Evolutionary conservation across 2,329 filamentous ascomycete genomes (phyloP).

Genomic region (Clonostachys rosea): DNA sequence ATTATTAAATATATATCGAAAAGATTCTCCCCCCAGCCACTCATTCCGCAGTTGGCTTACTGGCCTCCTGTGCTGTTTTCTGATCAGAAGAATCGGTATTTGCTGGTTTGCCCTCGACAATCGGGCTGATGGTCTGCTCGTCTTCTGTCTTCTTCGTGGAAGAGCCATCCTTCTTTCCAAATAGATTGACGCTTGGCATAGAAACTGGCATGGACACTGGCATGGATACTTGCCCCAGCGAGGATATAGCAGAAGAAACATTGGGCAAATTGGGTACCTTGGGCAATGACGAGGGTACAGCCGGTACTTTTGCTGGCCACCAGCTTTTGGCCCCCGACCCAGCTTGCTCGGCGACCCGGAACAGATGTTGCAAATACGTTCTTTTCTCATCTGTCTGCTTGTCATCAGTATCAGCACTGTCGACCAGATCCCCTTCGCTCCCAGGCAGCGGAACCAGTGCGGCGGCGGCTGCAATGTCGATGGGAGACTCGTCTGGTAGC

Average conservation of each 20-base stretch:
- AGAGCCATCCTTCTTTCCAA: no score
- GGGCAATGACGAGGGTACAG: conserved; percentile 23
- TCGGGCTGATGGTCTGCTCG: no score
- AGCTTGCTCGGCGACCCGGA: conserved; percentile 41
- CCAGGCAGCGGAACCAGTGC: conserved; percentile 43
- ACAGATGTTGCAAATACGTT: conserved; percentile 44
- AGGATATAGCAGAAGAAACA: conserved; percentile 21
- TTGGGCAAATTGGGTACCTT: conserved; percentile 23
- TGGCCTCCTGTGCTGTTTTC: no score
- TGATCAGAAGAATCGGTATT: no score
- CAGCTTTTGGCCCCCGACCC: conserved; percentile 39
- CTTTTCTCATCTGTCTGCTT: conserved; percentile 26
- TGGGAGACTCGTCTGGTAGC: conserved; percentile 35
- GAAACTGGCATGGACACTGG: conserved; percentile 14
- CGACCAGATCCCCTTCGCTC: conserved; percentile 23
- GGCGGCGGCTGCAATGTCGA: conserved; percentile 48
- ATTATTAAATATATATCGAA: no score
- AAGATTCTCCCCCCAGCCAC: no score
- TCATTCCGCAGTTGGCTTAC: no score
- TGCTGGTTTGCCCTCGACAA: no score
- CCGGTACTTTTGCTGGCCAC: conserved; percentile 33
- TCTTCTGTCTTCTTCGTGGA: no score
- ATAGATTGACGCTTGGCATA: no score
- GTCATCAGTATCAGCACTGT: conserved; percentile 15
- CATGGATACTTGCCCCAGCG: conserved; percentile 20